Conservation (phyloP, 2,329 filamentous ascomycete species). For the Macrophomina tecta region DNA sequence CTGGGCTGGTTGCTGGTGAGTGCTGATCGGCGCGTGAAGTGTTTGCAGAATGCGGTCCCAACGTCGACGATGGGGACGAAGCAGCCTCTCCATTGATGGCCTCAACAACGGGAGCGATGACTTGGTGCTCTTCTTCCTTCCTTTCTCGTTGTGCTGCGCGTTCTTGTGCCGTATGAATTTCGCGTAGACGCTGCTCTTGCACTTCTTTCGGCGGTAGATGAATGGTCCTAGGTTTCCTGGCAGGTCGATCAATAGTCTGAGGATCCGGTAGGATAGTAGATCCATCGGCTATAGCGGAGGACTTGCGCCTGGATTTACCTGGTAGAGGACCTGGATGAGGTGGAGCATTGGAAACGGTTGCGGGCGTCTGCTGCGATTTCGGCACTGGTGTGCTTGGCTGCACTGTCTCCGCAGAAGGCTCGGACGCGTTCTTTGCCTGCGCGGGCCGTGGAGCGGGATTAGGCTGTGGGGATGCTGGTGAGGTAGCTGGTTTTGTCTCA, state of each 20-base stretch:
- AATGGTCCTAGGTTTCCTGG: slow-evolving; percentile 42
- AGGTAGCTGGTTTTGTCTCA: slow-evolving; percentile 31
- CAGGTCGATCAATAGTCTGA: slow-evolving; percentile 28
- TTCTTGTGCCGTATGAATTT: slow-evolving; percentile 49
- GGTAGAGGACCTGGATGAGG: slow-evolving; percentile 32
- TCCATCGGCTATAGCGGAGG: slow-evolving; percentile 44
- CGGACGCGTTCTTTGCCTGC: slow-evolving; percentile 33
- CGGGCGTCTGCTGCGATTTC: slow-evolving; percentile 3
- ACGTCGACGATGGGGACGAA: slow-evolving; percentile 68
- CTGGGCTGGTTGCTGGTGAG: slow-evolving; percentile 77
- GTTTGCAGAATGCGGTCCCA: slow-evolving; percentile 71
- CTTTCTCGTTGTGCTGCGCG: slow-evolving; percentile 43
- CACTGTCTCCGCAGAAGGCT: slow-evolving; percentile 26
- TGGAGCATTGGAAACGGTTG: slow-evolving; percentile 10
- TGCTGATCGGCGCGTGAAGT: slow-evolving; percentile 72
- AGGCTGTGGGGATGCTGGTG: slow-evolving; percentile 28
- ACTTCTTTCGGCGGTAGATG: slow-evolving; percentile 58
- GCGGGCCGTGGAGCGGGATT: slow-evolving; percentile 27
- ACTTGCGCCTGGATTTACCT: slow-evolving; percentile 35
- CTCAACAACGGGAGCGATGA: slow-evolving; percentile 33
- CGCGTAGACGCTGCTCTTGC: slow-evolving; percentile 54
- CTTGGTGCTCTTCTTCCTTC: slow-evolving; percentile 46
- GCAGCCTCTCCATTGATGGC: slow-evolving; percentile 39
- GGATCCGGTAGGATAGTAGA: slow-evolving; percentile 38
- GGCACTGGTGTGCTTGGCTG: background rate